phyloP scores from a whole-genome alignment of 1,284 basidiomycete species.

The Ceratobasidium sp. region DNA sequence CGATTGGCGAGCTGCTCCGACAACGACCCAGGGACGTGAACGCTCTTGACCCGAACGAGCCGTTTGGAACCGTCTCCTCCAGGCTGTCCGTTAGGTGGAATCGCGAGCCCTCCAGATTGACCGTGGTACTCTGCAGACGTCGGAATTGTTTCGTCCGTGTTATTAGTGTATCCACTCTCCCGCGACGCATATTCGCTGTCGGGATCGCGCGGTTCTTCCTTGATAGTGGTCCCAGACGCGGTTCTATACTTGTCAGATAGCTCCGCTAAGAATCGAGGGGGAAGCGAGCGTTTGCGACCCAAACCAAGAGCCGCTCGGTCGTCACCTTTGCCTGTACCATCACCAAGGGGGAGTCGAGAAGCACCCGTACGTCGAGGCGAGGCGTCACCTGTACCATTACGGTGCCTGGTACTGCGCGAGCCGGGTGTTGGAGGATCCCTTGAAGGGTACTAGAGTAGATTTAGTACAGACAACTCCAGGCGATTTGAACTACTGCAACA shows the following conservation, averaged over 20 bases:
- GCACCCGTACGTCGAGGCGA: constrained; percentile 51
- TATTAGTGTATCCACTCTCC: constrained; percentile 63
- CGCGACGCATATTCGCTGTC: constrained; percentile 71
- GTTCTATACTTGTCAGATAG: constrained; percentile 39
- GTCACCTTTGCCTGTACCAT: constrained; percentile 50
- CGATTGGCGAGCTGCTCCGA: constrained; percentile 72
- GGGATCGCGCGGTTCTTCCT: constrained; percentile 62
- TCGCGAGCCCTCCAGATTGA: constrained; percentile 48
- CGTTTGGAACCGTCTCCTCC: constrained; percentile 34
- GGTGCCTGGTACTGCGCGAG: constrained; percentile 37
- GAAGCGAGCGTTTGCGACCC: constrained; percentile 30
- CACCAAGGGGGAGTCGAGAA: constrained; percentile 55
- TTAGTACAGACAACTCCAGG: constrained; percentile 46
- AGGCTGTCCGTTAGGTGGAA: constrained; percentile 47
- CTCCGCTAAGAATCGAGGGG: constrained; percentile 38
- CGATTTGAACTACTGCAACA: neutral
- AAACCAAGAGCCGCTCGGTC: constrained; percentile 29
- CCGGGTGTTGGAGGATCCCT: constrained; percentile 10
- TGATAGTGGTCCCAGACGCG: constrained; percentile 48
- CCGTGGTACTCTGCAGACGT: constrained; percentile 69
- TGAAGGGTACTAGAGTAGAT: constrained; percentile 64
- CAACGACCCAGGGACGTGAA: constrained; percentile 62
- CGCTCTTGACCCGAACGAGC: constrained; percentile 49
- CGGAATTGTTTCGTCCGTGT: constrained; percentile 65
- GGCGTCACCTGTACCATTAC: constrained; percentile 44